Evolutionary conservation across 805 yeast genomes (phyloP).

Genomic region (Yarrowia keelungensis): DNA sequence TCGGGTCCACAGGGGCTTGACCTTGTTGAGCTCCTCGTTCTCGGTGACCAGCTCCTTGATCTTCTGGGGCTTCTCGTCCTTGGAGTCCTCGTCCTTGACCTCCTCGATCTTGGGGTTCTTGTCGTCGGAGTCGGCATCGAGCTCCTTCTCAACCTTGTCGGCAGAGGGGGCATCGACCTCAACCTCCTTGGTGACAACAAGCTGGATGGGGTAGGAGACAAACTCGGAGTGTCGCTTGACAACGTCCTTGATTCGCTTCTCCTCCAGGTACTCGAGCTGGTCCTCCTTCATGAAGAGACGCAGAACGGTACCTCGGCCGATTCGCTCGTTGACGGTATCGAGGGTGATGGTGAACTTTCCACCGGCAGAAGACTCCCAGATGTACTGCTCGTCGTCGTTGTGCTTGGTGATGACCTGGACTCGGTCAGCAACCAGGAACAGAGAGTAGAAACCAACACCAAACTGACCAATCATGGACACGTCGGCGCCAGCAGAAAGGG

Average conservation of each 20-base stretch:
- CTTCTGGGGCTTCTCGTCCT: conserved; percentile 82
- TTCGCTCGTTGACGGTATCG: conserved; percentile 83
- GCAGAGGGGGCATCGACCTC: conserved; percentile 95
- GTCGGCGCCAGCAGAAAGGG: conserved; percentile 98
- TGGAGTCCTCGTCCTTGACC: conserved; percentile 74
- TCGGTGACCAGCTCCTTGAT: conserved; percentile 92
- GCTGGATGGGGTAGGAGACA: conserved; percentile 98
- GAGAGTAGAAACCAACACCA: conserved; percentile 99
- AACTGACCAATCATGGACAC: conserved; percentile 99
- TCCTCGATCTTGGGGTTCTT: conserved; percentile 79
- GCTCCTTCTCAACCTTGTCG: conserved; percentile 63
- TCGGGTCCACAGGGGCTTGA: conserved; percentile 99
- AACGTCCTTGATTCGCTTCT: conserved; percentile 98
- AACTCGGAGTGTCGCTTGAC: conserved; percentile 99
- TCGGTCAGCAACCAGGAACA: conserved; percentile 97
- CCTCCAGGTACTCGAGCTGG: conserved; percentile 98
- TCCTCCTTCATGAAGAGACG: conserved; percentile 98
- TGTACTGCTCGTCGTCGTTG: conserved; percentile 99
- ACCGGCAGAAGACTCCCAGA: conserved; percentile 99
- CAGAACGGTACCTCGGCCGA: conserved; percentile 93
- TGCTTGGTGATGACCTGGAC: conserved; percentile 98
- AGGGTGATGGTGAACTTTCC: conserved; percentile 97
- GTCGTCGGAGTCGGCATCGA: conserved; percentile 61
- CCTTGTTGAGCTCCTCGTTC: conserved; percentile 97
- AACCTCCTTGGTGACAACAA: conserved; percentile 97